Conservation (phyloP, 2,329 filamentous ascomycete genomes). For the Pseudogymnoascus destructans region DNA sequence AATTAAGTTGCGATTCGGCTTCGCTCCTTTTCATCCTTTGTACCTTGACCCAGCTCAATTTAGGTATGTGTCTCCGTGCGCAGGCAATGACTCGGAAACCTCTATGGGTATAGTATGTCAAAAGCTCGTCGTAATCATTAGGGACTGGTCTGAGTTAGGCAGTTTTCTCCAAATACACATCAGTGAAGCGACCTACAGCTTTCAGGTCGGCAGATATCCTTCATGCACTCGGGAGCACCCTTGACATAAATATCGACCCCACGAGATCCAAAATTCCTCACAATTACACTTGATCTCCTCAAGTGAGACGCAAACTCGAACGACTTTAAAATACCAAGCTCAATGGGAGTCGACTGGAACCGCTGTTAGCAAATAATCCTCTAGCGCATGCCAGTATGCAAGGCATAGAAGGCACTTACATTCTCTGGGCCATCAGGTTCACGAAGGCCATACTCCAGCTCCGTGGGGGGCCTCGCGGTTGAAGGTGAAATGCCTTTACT, state of each 20-base stretch:
- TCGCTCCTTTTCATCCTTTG: constrained; percentile 86
- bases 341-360: constrained; percentile 42
- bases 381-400: not conserved
- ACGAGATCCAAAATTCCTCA: constrained; percentile 72
- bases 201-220: constrained; percentile 74
- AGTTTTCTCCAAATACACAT: constrained; percentile 9
- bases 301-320: constrained; percentile 95
- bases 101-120: constrained; percentile 85
- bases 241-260: constrained; percentile 88
- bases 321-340: constrained; percentile 78
- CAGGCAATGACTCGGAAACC: constrained; percentile 95
- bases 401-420: constrained; percentile 20
- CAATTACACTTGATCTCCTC: constrained; percentile 82
- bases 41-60: constrained; percentile 84
- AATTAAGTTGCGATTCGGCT: constrained; percentile 71
- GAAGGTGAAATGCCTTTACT: constrained; percentile 70
- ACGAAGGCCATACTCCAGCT: constrained; percentile 43
- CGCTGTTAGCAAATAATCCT: constrained; percentile 9
- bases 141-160: constrained; percentile 43
- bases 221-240: constrained; percentile 92
- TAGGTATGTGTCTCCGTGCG: constrained; percentile 75
- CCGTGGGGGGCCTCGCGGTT: constrained; percentile 65
- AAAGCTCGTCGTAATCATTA: constrained; percentile 73
- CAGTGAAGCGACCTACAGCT: constrained; percentile 42
- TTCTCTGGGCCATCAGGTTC: constrained; percentile 30